Evolutionary conservation across 176 grass and related monocot species (phyloP).

Genomic region (Carex littledalei): DNA sequence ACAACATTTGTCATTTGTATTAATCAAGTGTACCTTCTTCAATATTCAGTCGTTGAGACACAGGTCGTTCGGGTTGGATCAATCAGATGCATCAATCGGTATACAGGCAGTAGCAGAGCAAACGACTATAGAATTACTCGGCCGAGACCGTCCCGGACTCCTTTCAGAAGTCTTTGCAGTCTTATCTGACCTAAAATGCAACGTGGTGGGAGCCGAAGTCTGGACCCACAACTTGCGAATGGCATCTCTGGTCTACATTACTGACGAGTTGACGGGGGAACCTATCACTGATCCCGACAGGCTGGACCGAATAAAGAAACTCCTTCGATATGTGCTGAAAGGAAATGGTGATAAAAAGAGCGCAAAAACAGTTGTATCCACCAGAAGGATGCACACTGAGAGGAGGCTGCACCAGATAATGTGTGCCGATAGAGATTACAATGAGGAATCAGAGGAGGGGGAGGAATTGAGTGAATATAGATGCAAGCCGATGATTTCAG

Average conservation of each 20-base stretch:
- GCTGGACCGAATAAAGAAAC: conserved; percentile 32
- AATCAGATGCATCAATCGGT: not conserved
- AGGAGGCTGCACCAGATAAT: conserved; percentile 57
- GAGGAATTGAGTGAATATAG: not conserved
- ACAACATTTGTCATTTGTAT: not conserved
- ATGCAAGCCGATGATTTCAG: conserved; percentile 5
- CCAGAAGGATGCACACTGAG: conserved; percentile 20
- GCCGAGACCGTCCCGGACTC: conserved; percentile 46
- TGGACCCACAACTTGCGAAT: conserved; percentile 52
- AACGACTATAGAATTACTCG: conserved; percentile 38
- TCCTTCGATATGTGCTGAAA: conserved; percentile 40
- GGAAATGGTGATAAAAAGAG: conserved; percentile 4
- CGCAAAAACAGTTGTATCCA: conserved; percentile 17
- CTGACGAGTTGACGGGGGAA: conserved; percentile 33
- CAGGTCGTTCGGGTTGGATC: conserved; percentile 3
- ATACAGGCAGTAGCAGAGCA: not conserved
- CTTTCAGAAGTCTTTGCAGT: conserved; percentile 56
- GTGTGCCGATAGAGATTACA: conserved; percentile 25
- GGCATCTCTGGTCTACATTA: conserved; percentile 42
- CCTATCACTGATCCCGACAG: conserved; percentile 17
- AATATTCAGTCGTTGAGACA: conserved; percentile 44
- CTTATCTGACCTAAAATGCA: conserved; percentile 40
- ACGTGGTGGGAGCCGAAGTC: conserved; percentile 41
- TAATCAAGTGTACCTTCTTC: not conserved
- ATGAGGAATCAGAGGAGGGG: not conserved